A percentile compares a stretch with the other conserved stretches of the same genome.
phyloP scores from a whole-genome alignment of 1,284 basidiomycete genomes.

The Kwoniella shivajii region DNA sequence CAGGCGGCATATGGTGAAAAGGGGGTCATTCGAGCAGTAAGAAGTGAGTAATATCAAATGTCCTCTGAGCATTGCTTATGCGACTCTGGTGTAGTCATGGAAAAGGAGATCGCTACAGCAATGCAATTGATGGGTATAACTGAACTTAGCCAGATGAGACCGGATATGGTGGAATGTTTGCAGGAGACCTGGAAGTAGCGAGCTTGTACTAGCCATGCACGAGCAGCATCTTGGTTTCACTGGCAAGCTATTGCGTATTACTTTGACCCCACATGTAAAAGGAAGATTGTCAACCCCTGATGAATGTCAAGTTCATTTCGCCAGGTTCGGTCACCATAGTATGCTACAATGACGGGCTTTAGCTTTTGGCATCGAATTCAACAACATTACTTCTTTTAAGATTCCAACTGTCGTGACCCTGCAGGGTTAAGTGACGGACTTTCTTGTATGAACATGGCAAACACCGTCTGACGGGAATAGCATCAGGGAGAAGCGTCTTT shows the following conservation, averaged over 20 bases:
- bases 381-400: too few species aligned
- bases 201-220: not conserved
- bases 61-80: slow-evolving; percentile 5
- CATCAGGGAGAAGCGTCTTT: too few species aligned
- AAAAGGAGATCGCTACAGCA: slow-evolving; percentile 41
- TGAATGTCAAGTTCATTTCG: too few species aligned
- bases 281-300: too few species aligned
- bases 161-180: slow-evolving; percentile 45
- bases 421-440: too few species aligned
- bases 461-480: too few species aligned
- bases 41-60: slow-evolving; percentile 38
- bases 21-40: slow-evolving; percentile 54
- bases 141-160: slow-evolving; percentile 38
- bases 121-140: slow-evolving; percentile 46
- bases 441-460: too few species aligned
- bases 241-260: not conserved
- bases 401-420: too few species aligned
- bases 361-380: too few species aligned
- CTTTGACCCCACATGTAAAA: too few species aligned
- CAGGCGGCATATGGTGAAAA: slow-evolving; percentile 55
- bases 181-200: slow-evolving; percentile 33
- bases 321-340: too few species aligned
- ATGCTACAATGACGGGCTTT: too few species aligned
- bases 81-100: slow-evolving; percentile 28
- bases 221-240: not conserved